A percentile compares a stretch with the other conserved stretches of the same genome.
Evolutionary conservation across 2,329 filamentous ascomycete genomes (phyloP).

Genomic region (Aspergillus ochraceus): DNA sequence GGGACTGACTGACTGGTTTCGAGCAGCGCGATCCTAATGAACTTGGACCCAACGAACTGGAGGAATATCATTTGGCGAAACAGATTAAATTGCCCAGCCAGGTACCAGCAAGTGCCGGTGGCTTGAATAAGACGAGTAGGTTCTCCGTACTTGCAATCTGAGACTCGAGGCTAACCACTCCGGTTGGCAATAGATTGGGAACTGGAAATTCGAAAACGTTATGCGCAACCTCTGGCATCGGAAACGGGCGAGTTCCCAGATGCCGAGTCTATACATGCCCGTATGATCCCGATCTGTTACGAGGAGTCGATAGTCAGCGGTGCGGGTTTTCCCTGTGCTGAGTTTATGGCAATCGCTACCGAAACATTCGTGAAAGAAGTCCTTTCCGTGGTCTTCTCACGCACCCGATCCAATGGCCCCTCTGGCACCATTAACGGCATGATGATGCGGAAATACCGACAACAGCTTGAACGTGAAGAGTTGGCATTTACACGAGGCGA

Average conservation of each 20-base stretch:
- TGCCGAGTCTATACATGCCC: constrained; percentile 55
- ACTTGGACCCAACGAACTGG: constrained; percentile 33
- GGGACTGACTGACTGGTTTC: background rate
- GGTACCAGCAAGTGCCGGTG: constrained; percentile 67
- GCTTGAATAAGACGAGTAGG: constrained; percentile 77
- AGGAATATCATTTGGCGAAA: constrained; percentile 47
- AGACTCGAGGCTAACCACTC: constrained; percentile 15
- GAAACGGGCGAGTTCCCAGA: constrained; percentile 66
- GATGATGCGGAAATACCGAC: constrained; percentile 75
- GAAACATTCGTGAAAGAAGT: constrained; percentile 65
- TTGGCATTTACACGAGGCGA: constrained; percentile 71
- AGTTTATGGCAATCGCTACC: constrained; percentile 61
- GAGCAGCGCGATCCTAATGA: constrained; percentile 39
- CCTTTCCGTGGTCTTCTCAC: constrained; percentile 55
- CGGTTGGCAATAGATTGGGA: constrained; percentile 54
- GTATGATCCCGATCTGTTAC: constrained; percentile 66
- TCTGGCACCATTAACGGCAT: constrained; percentile 70
- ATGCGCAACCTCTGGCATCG: constrained; percentile 59
- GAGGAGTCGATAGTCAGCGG: constrained; percentile 61
- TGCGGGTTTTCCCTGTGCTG: constrained; percentile 54
- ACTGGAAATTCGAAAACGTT: constrained; percentile 64
- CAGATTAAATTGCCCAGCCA: constrained; percentile 59
- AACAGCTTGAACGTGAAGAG: constrained; percentile 75
- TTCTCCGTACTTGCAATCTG: constrained; percentile 11
- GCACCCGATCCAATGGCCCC: constrained; percentile 57